phyloP scores from a whole-genome alignment of 2,329 filamentous ascomycete genomes.

The Corynespora cassiicola region DNA sequence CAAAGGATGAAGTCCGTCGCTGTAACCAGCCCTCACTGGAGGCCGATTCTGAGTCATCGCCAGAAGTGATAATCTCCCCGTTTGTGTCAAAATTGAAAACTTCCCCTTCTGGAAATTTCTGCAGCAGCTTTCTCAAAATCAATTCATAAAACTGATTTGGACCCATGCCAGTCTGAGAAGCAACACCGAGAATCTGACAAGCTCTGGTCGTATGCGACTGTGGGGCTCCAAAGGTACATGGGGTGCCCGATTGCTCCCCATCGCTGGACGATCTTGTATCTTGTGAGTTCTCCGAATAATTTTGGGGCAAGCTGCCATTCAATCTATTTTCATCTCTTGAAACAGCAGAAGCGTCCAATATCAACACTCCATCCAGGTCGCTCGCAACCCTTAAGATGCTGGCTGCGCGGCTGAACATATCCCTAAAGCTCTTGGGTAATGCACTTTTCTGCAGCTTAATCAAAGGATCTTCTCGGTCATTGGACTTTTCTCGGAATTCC shows the following conservation, averaged over 20 bases:
- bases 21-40: neutral
- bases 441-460: slow-evolving; percentile 34
- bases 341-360: slow-evolving; percentile 41
- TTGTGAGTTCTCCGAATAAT: slow-evolving; percentile 4
- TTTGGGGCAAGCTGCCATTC: slow-evolving; percentile 15
- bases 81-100: slow-evolving; percentile 29
- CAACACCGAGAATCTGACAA: slow-evolving; percentile 33
- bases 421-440: slow-evolving; percentile 32
- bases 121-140: slow-evolving; percentile 27
- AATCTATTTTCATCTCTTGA: too few species aligned
- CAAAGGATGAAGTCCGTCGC: neutral
- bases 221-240: neutral
- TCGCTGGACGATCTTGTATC: slow-evolving; percentile 24
- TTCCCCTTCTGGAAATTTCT: slow-evolving; percentile 30
- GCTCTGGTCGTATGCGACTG: slow-evolving; percentile 14
- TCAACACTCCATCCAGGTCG: slow-evolving; percentile 40
- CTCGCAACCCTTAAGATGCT: slow-evolving; percentile 40
- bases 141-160: slow-evolving; percentile 23
- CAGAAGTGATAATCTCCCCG: slow-evolving; percentile 25
- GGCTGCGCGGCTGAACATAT: slow-evolving; percentile 42
- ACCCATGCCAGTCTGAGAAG: slow-evolving; percentile 9
- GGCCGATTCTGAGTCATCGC: slow-evolving; percentile 18
- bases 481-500: slow-evolving; percentile 4
- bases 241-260: slow-evolving; percentile 2
- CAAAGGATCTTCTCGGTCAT: slow-evolving; percentile 4